phyloP scores from a whole-genome alignment of 179 eudicot species.

The Vitellaria paradoxa region DNA sequence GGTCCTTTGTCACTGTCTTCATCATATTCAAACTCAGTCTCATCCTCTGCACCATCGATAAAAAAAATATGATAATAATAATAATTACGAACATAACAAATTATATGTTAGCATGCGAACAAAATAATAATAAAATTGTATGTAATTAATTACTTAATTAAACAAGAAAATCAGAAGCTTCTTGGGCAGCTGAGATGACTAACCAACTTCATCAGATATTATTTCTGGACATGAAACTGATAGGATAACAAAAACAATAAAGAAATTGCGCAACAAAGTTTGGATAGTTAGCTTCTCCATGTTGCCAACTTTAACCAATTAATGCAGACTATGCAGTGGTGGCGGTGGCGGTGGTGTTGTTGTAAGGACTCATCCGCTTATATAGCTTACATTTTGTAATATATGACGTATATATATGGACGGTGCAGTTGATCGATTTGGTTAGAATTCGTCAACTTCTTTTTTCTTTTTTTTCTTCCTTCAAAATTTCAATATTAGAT shows the following conservation, averaged over 20 bases:
- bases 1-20: slow-evolving; percentile 42
- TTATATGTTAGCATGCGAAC: no score
- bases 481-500: not conserved
- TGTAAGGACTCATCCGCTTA: not conserved
- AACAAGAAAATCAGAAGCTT: not conserved
- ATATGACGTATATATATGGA: not conserved
- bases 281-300: slow-evolving; percentile 6
- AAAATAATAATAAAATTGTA: not conserved
- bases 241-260: slow-evolving; percentile 5
- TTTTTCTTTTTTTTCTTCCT: no score
- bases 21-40: slow-evolving; percentile 41
- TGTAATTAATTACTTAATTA: not conserved
- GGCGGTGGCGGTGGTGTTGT: not conserved
- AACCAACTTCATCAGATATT: slow-evolving; percentile 46
- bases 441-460: not conserved
- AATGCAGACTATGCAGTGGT: not conserved
- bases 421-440: not conserved
- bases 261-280: not conserved
- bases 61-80: not conserved
- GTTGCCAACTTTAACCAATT: not conserved
- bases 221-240: not conserved
- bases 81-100: no score
- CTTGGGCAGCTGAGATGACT: slow-evolving; percentile 2
- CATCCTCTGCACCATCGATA: slow-evolving; percentile 34
- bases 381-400: not conserved